These are phyloP conservation scores for Serendipita sp. DNA, from an alignment of 768 basidiomycete genomes.

Conservation along the genomic window DNA sequence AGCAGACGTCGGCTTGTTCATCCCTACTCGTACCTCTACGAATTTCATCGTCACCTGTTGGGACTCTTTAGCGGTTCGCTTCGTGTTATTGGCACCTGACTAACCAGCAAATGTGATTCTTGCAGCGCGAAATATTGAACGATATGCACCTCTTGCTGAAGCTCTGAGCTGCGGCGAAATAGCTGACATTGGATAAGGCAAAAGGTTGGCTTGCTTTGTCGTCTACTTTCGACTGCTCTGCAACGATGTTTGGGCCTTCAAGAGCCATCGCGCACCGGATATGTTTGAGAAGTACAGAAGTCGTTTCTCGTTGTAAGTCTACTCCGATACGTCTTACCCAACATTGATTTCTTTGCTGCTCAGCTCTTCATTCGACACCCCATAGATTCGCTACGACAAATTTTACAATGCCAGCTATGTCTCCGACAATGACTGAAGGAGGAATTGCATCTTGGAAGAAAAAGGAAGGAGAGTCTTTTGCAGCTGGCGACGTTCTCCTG, in stretches of 20 bases:
- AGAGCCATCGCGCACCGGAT: background rate
- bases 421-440: constrained; percentile 92
- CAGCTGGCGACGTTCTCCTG: constrained; percentile 68
- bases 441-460: constrained; percentile 86
- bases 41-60: constrained; percentile 39
- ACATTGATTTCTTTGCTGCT: background rate
- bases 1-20: constrained; percentile 8
- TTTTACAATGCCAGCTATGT: constrained; percentile 92
- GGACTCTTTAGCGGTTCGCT: background rate
- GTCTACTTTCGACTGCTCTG: background rate
- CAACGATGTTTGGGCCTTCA: background rate
- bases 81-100: constrained; percentile 14
- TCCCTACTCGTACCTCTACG: constrained; percentile 29
- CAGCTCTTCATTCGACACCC: constrained; percentile 40
- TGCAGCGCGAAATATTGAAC: constrained; percentile 51
- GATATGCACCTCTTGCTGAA: constrained; percentile 58
- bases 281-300: background rate
- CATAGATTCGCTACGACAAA: constrained; percentile 47
- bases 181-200: background rate
- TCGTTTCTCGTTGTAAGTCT: background rate
- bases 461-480: constrained; percentile 63
- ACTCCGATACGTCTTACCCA: background rate
- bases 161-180: constrained; percentile 41
- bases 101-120: constrained; percentile 48
- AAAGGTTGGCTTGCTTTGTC: background rate